Evolutionary conservation across 2,329 filamentous ascomycete species (phyloP).

Genomic region (Graphilbum fragrans): DNA sequence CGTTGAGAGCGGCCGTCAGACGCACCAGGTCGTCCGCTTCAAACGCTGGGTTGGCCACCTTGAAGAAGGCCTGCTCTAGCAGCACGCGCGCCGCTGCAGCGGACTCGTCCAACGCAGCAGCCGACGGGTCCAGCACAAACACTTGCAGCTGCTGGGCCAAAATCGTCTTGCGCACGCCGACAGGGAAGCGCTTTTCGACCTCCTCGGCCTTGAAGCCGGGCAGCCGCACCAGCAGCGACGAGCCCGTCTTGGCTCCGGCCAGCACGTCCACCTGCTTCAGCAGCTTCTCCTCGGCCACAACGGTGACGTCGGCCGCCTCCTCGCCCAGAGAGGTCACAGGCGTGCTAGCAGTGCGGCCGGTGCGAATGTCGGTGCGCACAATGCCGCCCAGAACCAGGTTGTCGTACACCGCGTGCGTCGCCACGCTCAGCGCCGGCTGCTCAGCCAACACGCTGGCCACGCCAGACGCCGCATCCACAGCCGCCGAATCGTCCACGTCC

Average conservation of each 20-base stretch:
- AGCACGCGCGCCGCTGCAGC: not conserved
- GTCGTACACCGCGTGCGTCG: constrained; percentile 49
- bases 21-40: constrained; percentile 53
- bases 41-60: constrained; percentile 56
- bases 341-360: constrained; percentile 36
- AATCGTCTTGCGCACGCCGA: constrained; percentile 57
- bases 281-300: constrained; percentile 69
- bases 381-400: constrained; percentile 64
- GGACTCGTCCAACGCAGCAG: constrained; percentile 43
- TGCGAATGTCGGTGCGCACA: constrained; percentile 73
- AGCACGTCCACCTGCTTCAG: constrained; percentile 67
- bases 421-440: constrained; percentile 54
- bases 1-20: constrained; percentile 44
- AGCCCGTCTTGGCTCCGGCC: constrained; percentile 55
- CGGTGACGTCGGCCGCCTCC: constrained; percentile 64
- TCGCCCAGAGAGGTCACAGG: constrained; percentile 69
- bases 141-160: constrained; percentile 59
- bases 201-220: constrained; percentile 65
- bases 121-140: constrained; percentile 61
- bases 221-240: constrained; percentile 64
- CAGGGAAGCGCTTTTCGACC: constrained; percentile 72
- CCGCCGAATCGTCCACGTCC: constrained; percentile 68
- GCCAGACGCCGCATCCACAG: constrained; percentile 50
- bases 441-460: constrained; percentile 53
- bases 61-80: constrained; percentile 67